Base-by-base conservation (phyloP, 2,329 filamentous ascomycete genomes). In the Fonsecaea pugnacius region DNA sequence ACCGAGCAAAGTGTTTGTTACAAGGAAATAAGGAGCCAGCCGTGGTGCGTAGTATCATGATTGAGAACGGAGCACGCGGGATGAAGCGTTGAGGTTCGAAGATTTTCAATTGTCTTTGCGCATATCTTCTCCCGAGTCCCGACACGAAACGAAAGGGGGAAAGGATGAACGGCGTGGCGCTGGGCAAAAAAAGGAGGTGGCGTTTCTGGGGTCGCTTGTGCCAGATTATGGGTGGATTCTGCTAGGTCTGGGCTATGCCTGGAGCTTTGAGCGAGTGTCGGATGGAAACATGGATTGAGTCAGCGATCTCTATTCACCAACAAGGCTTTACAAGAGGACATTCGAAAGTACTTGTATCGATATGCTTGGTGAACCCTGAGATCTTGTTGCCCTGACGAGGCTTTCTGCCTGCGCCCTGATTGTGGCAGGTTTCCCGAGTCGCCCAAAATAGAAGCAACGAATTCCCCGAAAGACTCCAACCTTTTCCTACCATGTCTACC, bases 201-300 rank as follows among this genome's bases (percentile, higher is more conserved):
- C 43, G 43, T 27, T 48, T 27, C 10, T 10, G 8, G 43, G 43
- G n/a, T 48, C 43, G 43, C 18, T 48, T 48, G 43, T 24, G 43
- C 43, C 21, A 48, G 43, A 24, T 48, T 48, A 48, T 48, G 43
- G 18, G 43, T 48, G 43, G 43, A 27, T 48, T 48, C 43, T 24
- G 43, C 18, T 24, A 16, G 43, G 43, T 14, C 14, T 3, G 43
- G 10, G 43, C 18, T 18, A 10, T 14, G 43, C 4, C 43, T 48
- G 7, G 18, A 14, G 7, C 18, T 27, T 4, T 2, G 18, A 27
- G 18, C 7, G 21, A 48, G 18, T 48, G 7, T 24, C 14, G 18
- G 14, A 12, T 4, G 16, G 12, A 40, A 40, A 40, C 14, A 40
- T 7, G 3, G 6, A 5, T 3, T 21, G n/a, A 14, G 4, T 10